Base-by-base conservation (phyloP, 495 filamentous ascomycete genomes). In the Aspergillus conjunctus region DNA sequence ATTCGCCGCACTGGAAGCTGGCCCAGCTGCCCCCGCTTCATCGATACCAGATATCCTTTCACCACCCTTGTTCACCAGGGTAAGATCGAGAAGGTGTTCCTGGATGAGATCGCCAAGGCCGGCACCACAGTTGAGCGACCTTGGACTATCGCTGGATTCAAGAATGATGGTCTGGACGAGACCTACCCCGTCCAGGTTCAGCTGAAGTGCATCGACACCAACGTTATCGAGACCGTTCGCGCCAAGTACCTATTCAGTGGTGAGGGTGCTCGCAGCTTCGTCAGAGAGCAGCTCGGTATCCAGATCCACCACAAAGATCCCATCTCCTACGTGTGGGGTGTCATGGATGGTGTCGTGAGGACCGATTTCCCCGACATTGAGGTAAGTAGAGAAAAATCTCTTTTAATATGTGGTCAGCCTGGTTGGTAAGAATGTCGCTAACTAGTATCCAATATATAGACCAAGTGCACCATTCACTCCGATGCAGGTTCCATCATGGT, bases 311-410 rank as follows among this genome's bases (percentile, higher is more conserved):
- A 87, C 72, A 87, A 86, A 71, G 85, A 87, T 62, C 85, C 83
- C 17, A 85, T 88, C 52, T 76, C 81, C 26, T 79, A 86, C 55
- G 83, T 90, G 22, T 91, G 88, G 88, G 92, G 92, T 72, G 91
- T 96, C 49, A 89, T 95, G 87, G 92, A 96, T 62, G 80, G 91
- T 59, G 87, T 89, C 56, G 87, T 91, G 17, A 79, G 77, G 31
- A 94, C 91, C 10, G 79, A 87, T 68, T 96, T 96, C 77, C 92
- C 91, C 32, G 90, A 96, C 89, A 87, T 95, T 84, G 78, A 79
- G 74, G 77, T 78, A 66, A 67, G 74, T 17, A 18, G 10, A 43
- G 17, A 18, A 48, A 4, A 21, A 48, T 48, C 44, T 46, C 10
- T 7, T 41, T 41, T 7, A 41, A n/a, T 11, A 3, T 9, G 8